These are phyloP conservation scores for Aureobasidium sp. DNA, from an alignment of 2,329 filamentous ascomycete genomes.

Conservation along the genomic window DNA sequence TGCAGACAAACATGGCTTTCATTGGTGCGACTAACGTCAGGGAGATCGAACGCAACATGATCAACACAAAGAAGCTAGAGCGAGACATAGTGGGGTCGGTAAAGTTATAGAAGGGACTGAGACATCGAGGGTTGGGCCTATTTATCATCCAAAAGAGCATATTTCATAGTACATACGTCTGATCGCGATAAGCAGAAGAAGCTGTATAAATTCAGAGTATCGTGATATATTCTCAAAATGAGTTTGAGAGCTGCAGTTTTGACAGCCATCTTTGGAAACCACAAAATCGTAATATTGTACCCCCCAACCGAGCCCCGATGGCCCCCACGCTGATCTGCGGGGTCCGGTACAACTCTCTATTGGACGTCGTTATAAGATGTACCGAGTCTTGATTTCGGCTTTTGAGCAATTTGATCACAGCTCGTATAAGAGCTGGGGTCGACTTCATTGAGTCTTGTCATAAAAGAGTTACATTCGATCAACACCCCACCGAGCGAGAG, in stretches of 20 bases:
- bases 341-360: not conserved
- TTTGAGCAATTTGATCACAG: not conserved
- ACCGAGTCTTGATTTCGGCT: not conserved
- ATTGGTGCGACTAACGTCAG: conserved; percentile 51
- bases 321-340: conserved; percentile 9
- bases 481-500: too few relatives aligned
- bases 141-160: too few relatives aligned
- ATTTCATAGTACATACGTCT: too few relatives aligned
- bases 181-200: not conserved
- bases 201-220: not conserved
- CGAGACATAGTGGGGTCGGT: conserved; percentile 6
- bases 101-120: not conserved
- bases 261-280: not conserved
- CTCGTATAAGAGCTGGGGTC: not conserved
- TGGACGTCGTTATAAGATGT: not conserved
- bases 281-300: not conserved
- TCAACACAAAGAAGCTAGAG: conserved; percentile 12
- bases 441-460: not conserved
- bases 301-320: not conserved
- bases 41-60: conserved; percentile 8
- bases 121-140: too few relatives aligned
- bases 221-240: not conserved
- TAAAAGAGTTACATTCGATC: not conserved
- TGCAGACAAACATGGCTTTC: conserved; percentile 57
- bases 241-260: not conserved